Evolutionary conservation across 2,329 filamentous ascomycete genomes (phyloP), one percentile per base, ranked within the genome.

Genomic region (Aspergillus oerlinghausenensis): DNA sequence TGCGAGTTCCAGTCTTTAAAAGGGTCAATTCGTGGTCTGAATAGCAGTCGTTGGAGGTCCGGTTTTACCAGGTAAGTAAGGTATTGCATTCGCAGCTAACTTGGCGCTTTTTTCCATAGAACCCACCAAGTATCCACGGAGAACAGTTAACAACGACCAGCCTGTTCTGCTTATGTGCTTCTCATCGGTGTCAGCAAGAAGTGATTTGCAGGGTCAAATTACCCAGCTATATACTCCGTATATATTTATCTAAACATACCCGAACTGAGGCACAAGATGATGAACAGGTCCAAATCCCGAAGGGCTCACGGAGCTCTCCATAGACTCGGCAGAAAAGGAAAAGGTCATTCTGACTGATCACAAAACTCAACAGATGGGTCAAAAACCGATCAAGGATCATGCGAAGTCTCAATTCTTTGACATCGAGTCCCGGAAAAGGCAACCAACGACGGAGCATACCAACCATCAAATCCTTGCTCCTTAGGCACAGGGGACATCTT

Each of bases 1-100:
- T 52, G 43, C 45, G 49, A 52, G 56, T 53, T 56, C 58, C 56
- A 45, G 53, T 49, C 26, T 52, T 42, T 4, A 17, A n/a, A 8
- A 14, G 43, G 25, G 3, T 26, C 10, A 14, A 47, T 17, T 19
- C 48, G 32, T 10, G 48, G 29, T 35, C 17, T 57, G 5, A 5
- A 35, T 14, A 55, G 55, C 49, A 11, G 19, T 47, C 10, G 2
- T 47, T 43, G 40, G 40, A 21, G 40, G 40, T 19, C 8, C 6
- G 10, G 21, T 45, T 10, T 11, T 7, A 17, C 14, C 32, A 38
- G 19, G 43, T 25, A 25, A 23, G 10, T 23, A 11, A 23, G 11
- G 9, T 23, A 23, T 47, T 47, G 43, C 21, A 14, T 47, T 25
- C 17, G 43, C 43, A 47, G 14, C 23, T 47, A 3, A 47, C 19